Evolutionary conservation across 176 grass and related monocot genomes (phyloP), one percentile per base, ranked within the genome.

Genomic region (Miscanthus lutarioriparius): DNA sequence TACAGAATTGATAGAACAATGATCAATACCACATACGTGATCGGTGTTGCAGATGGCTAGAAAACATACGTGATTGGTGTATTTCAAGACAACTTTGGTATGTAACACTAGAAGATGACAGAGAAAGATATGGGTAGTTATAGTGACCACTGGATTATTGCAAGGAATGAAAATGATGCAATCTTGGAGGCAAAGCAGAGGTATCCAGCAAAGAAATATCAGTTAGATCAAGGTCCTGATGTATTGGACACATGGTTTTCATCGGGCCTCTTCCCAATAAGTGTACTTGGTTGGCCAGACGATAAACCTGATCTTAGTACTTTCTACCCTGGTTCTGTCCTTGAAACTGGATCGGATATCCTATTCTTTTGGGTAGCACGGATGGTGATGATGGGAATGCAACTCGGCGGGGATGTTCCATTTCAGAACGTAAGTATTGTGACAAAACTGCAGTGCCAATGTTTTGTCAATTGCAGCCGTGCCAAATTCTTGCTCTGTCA

Each of bases 51-150:
- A 97, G 95, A 89, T 97, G 95, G 95, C 86, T 97, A 65, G 90
- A 92, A 72, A 92, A 94, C 63, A 94, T 94, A 83, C 90, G 84
- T 56, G 95, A 97, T 80, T 97, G 95, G 95, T 97, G 92, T 72
- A 79, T 97, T 56, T 97, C 95, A 76, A 94, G 95, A 63, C 92
- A 97, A 69, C 88, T 97, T 75, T 97, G 92, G 95, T 97, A 97
- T 87, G 90, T 94, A 45, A 91, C 75, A 41, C 67, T 94, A 49
- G 88, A 89, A 70, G 90, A 97, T 40, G 95, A 97, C 36, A 43
- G 82, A 86, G 54, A 91, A 91, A 70, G 90, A 83, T 53, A 39
- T 88, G n/a, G 95, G 95, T 85, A 89, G 85, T 43, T 80, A 92
- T 59, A 94, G 91, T 84, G 82, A 89, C 37, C 90, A 80, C 62